Percentiles rank a stretch among this genome's conserved stretches.
Evolutionary conservation across 129 eudicot species (phyloP).

Genomic region (Pulicaria dysenterica): DNA sequence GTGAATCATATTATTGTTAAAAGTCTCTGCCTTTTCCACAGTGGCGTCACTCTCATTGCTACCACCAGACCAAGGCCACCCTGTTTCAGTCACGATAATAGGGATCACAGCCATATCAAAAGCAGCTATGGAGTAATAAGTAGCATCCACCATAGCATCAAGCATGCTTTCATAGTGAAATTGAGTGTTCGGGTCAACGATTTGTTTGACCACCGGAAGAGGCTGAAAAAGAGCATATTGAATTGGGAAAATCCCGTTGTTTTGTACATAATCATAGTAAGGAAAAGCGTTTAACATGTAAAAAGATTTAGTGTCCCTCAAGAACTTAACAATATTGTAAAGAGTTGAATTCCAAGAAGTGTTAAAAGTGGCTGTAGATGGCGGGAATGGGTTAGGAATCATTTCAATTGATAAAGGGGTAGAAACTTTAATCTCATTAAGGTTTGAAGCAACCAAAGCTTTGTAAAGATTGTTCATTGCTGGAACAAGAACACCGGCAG

Average conservation of each 20-base stretch:
- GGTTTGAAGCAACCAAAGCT: slow-evolving; percentile 78
- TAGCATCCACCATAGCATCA: slow-evolving; percentile 84
- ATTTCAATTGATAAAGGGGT: slow-evolving; percentile 68
- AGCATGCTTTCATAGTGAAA: slow-evolving; percentile 77
- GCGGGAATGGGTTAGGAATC: slow-evolving; percentile 72
- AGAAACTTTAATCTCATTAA: slow-evolving; percentile 64
- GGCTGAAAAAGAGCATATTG: slow-evolving; percentile 71
- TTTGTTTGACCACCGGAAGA: slow-evolving; percentile 58
- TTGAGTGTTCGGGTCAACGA: slow-evolving; percentile 83
- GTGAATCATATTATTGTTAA: slow-evolving; percentile 52
- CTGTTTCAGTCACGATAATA: slow-evolving; percentile 69
- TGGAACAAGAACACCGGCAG: slow-evolving; percentile 46
- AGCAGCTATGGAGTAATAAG: slow-evolving; percentile 63
- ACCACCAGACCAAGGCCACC: slow-evolving; percentile 78
- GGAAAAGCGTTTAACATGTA: slow-evolving; percentile 84
- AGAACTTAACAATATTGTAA: slow-evolving; percentile 52
- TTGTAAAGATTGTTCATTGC: slow-evolving; percentile 66
- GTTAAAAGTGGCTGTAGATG: slow-evolving; percentile 75
- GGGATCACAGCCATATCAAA: slow-evolving; percentile 50
- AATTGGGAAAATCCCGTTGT: slow-evolving; percentile 65
- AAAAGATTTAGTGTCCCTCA: slow-evolving; percentile 53
- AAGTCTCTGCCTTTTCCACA: slow-evolving; percentile 56
- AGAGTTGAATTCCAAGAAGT: slow-evolving; percentile 58
- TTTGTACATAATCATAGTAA: slow-evolving; percentile 47
- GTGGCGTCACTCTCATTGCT: slow-evolving; percentile 71